A percentile compares a stretch with the other conserved stretches of the same genome.
Conservation (phyloP, 495 filamentous ascomycete genomes). For the Bryoglossum gracile region DNA sequence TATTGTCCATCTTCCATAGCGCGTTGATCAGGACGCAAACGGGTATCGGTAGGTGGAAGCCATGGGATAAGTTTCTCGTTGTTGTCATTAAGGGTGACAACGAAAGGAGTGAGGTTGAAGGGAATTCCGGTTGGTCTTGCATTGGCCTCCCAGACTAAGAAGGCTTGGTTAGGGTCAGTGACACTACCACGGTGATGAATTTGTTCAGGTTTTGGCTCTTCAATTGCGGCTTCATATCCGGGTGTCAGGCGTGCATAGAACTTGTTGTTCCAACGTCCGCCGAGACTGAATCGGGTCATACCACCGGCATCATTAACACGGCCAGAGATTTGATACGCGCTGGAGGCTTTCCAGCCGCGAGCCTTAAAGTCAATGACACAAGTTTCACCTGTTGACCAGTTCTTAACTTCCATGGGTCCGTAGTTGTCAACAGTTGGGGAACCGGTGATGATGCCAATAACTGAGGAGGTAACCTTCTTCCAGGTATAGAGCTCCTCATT, state of each 20-base stretch:
- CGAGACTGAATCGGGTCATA: slow-evolving; percentile 75
- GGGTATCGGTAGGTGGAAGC: slow-evolving; percentile 86
- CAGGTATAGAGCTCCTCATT: slow-evolving; percentile 90
- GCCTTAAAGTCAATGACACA: slow-evolving; percentile 92
- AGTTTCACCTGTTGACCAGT: slow-evolving; percentile 87
- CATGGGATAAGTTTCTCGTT: slow-evolving; percentile 63
- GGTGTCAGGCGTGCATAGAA: slow-evolving; percentile 91
- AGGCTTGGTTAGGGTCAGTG: slow-evolving; percentile 58
- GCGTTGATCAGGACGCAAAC: slow-evolving; percentile 88
- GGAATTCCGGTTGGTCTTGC: slow-evolving; percentile 74
- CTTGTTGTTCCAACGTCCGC: slow-evolving; percentile 95
- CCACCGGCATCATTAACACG: slow-evolving; percentile 72
- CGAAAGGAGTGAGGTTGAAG: slow-evolving; percentile 96
- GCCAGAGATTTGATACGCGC: slow-evolving; percentile 78
- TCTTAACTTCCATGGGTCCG: slow-evolving; percentile 93
- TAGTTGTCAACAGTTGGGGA: slow-evolving; percentile 98
- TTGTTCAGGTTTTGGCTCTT: slow-evolving; percentile 37
- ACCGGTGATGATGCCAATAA: slow-evolving; percentile 95
- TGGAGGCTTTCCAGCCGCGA: slow-evolving; percentile 88
- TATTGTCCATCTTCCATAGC: slow-evolving; percentile 98
- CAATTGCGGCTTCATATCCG: slow-evolving; percentile 72
- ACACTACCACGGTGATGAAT: slow-evolving; percentile 34
- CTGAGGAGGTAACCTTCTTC: slow-evolving; percentile 98
- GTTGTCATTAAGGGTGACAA: slow-evolving; percentile 84
- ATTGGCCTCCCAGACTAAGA: slow-evolving; percentile 89